phyloP scores from a whole-genome alignment of 768 basidiomycete species.

The Serendipita sp. region DNA sequence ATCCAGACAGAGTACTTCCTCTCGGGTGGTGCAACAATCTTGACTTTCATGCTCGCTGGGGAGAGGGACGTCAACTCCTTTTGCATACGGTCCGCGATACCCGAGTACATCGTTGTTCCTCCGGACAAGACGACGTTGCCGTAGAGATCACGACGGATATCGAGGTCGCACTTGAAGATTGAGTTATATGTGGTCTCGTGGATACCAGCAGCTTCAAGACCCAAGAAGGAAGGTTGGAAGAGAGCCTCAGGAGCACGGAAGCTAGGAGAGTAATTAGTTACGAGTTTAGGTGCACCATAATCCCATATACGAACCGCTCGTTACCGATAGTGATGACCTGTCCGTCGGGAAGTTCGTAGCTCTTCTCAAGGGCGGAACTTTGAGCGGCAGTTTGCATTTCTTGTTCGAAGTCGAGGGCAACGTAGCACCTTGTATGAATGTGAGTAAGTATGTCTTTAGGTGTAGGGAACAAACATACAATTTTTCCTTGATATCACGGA shows the following conservation, averaged over 20 bases:
- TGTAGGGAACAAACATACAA: slow-evolving; percentile 31
- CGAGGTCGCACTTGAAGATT: slow-evolving; percentile 73
- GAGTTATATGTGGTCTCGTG: slow-evolving; percentile 87
- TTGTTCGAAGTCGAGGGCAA: slow-evolving; percentile 58
- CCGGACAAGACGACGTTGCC: slow-evolving; percentile 55
- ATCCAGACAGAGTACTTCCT: slow-evolving; percentile 57
- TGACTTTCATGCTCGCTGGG: slow-evolving; percentile 22
- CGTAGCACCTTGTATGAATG: slow-evolving; percentile 33
- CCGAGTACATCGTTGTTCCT: slow-evolving; percentile 47
- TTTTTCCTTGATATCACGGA: slow-evolving; percentile 70
- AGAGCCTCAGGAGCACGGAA: slow-evolving; percentile 89
- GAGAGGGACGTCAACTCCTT: slow-evolving; percentile 42
- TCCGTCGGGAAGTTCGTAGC: slow-evolving; percentile 54
- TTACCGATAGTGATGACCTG: slow-evolving; percentile 67
- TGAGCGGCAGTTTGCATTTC: slow-evolving; percentile 54
- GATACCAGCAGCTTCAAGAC: slow-evolving; percentile 54
- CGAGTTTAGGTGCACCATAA: slow-evolving; percentile 20
- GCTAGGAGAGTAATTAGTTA: slow-evolving; percentile 11
- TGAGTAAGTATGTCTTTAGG: slow-evolving; percentile 23
- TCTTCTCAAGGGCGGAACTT: slow-evolving; percentile 51
- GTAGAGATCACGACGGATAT: slow-evolving; percentile 67
- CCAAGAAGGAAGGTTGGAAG: slow-evolving; percentile 84
- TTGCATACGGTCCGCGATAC: slow-evolving; percentile 54
- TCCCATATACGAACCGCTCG: slow-evolving; percentile 44
- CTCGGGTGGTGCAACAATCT: slow-evolving; percentile 54